Evolutionary conservation across 352 stramenopile species (phyloP).

Genomic region (Phytophthora fragariaefolia): DNA sequence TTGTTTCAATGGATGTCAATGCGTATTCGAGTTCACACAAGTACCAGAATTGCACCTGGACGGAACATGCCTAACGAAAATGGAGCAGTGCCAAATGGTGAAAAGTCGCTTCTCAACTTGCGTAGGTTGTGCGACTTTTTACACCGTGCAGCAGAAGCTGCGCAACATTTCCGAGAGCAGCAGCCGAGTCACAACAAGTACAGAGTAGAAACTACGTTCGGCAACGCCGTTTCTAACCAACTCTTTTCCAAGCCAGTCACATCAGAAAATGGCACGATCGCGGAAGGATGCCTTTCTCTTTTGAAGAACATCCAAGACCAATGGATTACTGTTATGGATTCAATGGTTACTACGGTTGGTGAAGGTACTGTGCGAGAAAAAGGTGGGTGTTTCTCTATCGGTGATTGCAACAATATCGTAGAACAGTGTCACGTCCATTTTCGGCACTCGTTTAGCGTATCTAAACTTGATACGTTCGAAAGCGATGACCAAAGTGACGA

Average conservation of each 20-base stretch:
- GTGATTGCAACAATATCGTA: slow-evolving; percentile 18
- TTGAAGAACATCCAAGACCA: slow-evolving; percentile 41
- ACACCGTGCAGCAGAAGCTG: slow-evolving; percentile 44
- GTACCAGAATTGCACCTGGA: slow-evolving; percentile 19
- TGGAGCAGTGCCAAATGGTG: neutral
- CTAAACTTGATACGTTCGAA: slow-evolving; percentile 11
- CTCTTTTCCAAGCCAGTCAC: slow-evolving; percentile 9
- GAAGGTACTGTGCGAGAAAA: slow-evolving; percentile 26
- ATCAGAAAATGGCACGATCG: neutral
- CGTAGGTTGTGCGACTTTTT: slow-evolving; percentile 66
- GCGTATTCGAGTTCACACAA: slow-evolving; percentile 69
- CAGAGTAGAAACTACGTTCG: slow-evolving; percentile 72
- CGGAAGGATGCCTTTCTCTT: slow-evolving; percentile 18
- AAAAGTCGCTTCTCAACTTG: slow-evolving; percentile 66
- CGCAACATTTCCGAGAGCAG: slow-evolving; percentile 45
- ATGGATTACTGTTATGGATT: slow-evolving; percentile 47
- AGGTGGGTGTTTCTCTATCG: slow-evolving; percentile 43
- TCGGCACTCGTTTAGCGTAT: slow-evolving; percentile 14
- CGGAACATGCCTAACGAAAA: neutral
- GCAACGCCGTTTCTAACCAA: slow-evolving; percentile 61
- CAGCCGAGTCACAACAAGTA: slow-evolving; percentile 49
- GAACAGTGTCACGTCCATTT: slow-evolving; percentile 55
- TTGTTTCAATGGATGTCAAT: slow-evolving; percentile 74
- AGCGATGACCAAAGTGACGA: slow-evolving; percentile 38
- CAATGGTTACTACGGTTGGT: slow-evolving; percentile 35